Conservation (phyloP, 352 stramenopile genomes). For the Phytophthora lateralis region DNA sequence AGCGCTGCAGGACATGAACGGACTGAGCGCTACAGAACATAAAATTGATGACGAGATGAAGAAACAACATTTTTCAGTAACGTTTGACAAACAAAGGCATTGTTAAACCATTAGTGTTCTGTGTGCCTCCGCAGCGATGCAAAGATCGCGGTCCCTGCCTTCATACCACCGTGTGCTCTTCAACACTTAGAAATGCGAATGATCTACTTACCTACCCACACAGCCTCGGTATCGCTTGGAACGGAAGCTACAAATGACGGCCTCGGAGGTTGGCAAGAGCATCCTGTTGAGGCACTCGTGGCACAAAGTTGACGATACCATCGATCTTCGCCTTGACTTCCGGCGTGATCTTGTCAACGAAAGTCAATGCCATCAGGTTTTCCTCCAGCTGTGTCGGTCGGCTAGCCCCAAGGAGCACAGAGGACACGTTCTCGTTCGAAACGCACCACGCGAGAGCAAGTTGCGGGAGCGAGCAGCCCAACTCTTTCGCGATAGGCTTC, state of each 20-base stretch:
- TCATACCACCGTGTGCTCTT: not conserved
- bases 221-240: not conserved
- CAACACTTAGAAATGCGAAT: no score
- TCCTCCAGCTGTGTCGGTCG: slow-evolving; percentile 6
- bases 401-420: slow-evolving; percentile 6
- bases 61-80: slow-evolving; percentile 1
- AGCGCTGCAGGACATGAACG: no score
- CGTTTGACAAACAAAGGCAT: not conserved
- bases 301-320: slow-evolving; percentile 5
- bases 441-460: slow-evolving; percentile 58
- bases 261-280: not conserved
- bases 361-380: slow-evolving; percentile 1
- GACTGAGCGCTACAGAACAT: not conserved
- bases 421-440: slow-evolving; percentile 11
- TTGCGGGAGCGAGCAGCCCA: slow-evolving; percentile 48
- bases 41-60: not conserved
- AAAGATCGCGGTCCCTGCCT: not conserved
- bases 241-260: slow-evolving; percentile 15
- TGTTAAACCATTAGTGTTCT: not conserved
- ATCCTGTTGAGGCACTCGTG: not conserved
- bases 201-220: no score
- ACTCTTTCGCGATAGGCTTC: slow-evolving; percentile 38
- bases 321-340: slow-evolving; percentile 7
- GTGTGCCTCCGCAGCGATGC: no score
- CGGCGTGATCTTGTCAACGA: slow-evolving; percentile 10